These are phyloP conservation scores for Fragaria nilgerrensis DNA, from an alignment of 306 rosid species.

Conservation along the genomic window DNA sequence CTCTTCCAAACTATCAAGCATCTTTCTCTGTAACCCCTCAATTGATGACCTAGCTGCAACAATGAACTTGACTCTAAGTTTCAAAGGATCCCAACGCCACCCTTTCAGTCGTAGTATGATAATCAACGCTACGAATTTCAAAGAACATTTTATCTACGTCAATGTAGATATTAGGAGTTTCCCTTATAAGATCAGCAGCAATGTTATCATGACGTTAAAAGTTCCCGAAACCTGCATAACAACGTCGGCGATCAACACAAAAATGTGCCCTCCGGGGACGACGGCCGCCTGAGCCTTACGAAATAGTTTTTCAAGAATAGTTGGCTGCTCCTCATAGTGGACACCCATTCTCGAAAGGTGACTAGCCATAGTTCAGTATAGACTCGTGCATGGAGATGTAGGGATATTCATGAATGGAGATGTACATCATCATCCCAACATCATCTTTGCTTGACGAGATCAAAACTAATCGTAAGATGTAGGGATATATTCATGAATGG, in stretches of 20 bases:
- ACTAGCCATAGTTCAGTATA: neutral
- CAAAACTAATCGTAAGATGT: neutral
- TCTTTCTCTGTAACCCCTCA: neutral
- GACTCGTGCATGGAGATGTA: neutral
- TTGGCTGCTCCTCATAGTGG: neutral
- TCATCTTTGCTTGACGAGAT: neutral
- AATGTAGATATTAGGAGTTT: neutral
- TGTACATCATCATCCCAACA: neutral
- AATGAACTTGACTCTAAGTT: neutral
- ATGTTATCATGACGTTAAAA: too few species aligned
- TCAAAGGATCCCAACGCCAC: neutral
- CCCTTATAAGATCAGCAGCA: neutral
- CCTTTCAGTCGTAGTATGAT: neutral
- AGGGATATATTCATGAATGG: neutral
- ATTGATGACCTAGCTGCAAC: neutral
- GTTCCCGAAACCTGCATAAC: too few species aligned
- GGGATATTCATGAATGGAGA: too few species aligned
- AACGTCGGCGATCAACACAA: neutral
- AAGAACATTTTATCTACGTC: neutral
- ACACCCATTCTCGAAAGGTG: neutral
- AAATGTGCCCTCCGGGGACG: neutral
- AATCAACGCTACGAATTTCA: neutral
- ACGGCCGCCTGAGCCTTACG: neutral
- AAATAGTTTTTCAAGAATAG: neutral
- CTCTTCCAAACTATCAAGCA: neutral